Conservation (phyloP, 1,284 basidiomycete species). For the Cutaneotrichosporon sp. region DNA sequence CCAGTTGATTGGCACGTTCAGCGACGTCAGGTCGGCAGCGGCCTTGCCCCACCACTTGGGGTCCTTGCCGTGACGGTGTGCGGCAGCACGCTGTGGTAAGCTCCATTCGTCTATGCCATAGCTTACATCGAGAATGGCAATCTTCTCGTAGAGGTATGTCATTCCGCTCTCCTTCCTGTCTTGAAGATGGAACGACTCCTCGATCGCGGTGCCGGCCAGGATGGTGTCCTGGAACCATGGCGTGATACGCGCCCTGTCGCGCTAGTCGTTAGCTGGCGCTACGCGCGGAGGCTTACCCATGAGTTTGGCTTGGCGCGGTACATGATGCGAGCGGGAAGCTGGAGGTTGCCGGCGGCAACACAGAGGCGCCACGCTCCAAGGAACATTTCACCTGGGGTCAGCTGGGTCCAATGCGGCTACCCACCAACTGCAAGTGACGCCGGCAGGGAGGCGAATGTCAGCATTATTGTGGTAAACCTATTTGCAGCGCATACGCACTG, state of each 20-base stretch:
- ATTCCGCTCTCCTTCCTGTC: constrained; percentile 20
- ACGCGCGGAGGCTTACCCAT: constrained; percentile 22
- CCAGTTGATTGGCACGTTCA: constrained; percentile 23
- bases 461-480: not conserved
- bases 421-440: not conserved
- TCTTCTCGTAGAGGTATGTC: constrained; percentile 29
- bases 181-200: constrained; percentile 23
- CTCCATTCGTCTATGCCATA: no score
- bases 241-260: constrained; percentile 18
- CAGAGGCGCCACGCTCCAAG: constrained; percentile 30
- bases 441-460: not conserved
- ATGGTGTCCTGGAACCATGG: constrained; percentile 33
- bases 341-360: constrained; percentile 18
- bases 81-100: constrained; percentile 25
- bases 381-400: constrained; percentile 27
- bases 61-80: constrained; percentile 17
- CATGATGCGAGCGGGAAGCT: constrained; percentile 27
- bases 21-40: constrained; percentile 19
- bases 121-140: constrained; percentile 28
- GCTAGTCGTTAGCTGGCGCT: not conserved
- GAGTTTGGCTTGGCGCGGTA: constrained; percentile 16
- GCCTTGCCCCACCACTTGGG: constrained; percentile 29
- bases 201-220: constrained; percentile 25
- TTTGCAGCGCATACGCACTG: constrained; percentile 14
- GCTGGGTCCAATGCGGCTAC: not conserved